Evolutionary conservation across 1,284 basidiomycete species (phyloP), one percentile per base, ranked within the genome.

Genomic region (Baeospora myosura): DNA sequence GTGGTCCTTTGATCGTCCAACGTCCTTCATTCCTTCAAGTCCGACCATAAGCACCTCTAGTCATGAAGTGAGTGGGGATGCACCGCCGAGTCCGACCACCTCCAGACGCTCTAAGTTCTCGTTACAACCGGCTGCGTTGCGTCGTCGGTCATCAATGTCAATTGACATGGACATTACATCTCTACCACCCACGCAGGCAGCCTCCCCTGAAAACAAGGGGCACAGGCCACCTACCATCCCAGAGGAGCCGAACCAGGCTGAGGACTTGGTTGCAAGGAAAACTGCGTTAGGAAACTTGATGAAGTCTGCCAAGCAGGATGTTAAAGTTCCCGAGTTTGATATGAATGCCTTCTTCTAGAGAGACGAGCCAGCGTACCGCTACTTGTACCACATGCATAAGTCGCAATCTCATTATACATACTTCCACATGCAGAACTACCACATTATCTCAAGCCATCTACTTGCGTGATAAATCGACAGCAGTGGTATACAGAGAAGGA

Each of bases 1-100:
- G 0, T 97, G 93, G 93, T 84, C 85, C 2, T 97, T 96, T 58
- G 87, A 89, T 41, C 73, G 85, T 36, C 88, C 90, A 42, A 67
- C 74, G 3, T 61, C 63, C 29, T 50, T 59, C 8, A 48, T 62
- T 12, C 62, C 58, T 18, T 12, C 12, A 20, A 34, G 14, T 12
- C 21, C 33, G n/a, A 34, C 11, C 33, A 34, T 20, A 20, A 3
- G n/a, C 12, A 12, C n/a, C n/a, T n/a, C n/a, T n/a, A n/a, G 3
- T 12, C 12, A 34, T 14, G n/a, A 34, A 37, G 17, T n/a, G n/a
- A n/a, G n/a, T 14, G 22, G 6, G 40, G 40, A 42, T 41, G 46
- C 47, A 3, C 69, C 71, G 18, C 60, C 66, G 17, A 72, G 68
- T 47, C 66, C 71, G 16, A 58, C 60, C 17, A 59, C 58, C 17